Base-by-base conservation (phyloP, 192 early-diverging fungal species). In the Podochytrium sp. region DNA sequence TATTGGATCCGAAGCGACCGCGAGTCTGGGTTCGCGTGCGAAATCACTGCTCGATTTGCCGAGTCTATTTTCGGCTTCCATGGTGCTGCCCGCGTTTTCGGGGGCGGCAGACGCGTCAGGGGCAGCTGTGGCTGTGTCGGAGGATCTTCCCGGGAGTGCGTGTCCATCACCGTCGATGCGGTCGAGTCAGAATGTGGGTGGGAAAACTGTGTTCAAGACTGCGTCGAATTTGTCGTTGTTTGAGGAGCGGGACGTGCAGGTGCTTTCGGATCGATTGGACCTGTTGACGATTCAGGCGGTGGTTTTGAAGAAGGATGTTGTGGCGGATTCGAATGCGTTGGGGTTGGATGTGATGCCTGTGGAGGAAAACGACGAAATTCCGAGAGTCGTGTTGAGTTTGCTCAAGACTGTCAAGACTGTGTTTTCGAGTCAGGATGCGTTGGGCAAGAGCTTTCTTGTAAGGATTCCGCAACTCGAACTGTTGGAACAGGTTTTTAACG, bases 401-500 rank as follows among this genome's bases (percentile, higher is more conserved):
- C 56, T 82, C 18, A 80, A 82, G 51, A 70, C 75, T 6, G 30
- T 85, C 32, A 37, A 67, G 29, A 76, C 67, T 1, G 75, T 81
- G 10, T 85, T 83, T 65, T 80, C 81, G 2, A 78, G 74, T 66
- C 50, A 64, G 23, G 78, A 83, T 5, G 77, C 81, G 30, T 57
- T 85, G 34, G 78, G 75, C 57, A 38, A 49, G 3, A 81, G 79
- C 47, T 85, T 85, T 74, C 65, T 82, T 47, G 69, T 76, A 57
- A 29, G 49, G 38, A 27, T 7, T 33, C 37, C 51, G 16, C 30
- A 73, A 60, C n/a, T 42, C 68, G 29, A 38, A 43, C 25, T 32
- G 18, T 38, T n/a, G 30, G 62, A 30, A 35, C 67, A 77, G 39
- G 23, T n/a, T 52, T 27, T n/a, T 18, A 34, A 52, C 12, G 18